These are phyloP conservation scores for Poteriospumella lacustris DNA, from an alignment of 108 stramenopile genomes.

Conservation along the genomic window DNA sequence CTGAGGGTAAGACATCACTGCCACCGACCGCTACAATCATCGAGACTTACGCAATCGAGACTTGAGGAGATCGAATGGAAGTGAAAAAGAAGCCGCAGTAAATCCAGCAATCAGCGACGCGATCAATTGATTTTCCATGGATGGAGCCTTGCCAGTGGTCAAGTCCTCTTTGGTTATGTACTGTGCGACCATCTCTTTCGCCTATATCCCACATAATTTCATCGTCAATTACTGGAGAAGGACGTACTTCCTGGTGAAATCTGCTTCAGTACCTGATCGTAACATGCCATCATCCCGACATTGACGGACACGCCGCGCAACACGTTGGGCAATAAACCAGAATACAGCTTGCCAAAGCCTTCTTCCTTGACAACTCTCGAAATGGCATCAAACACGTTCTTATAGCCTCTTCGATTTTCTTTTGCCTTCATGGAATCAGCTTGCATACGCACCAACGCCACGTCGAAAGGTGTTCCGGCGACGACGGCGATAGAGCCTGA, in stretches of 20 bases:
- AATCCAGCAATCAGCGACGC: conserved; percentile 67
- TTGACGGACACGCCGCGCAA: conserved; percentile 97
- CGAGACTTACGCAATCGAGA: conserved; percentile 69
- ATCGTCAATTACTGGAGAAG: neutral
- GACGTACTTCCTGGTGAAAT: neutral
- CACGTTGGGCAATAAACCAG: conserved; percentile 85
- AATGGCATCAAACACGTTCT: conserved; percentile 92
- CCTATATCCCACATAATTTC: neutral
- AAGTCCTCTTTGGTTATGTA: neutral
- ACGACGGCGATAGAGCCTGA: conserved; percentile 89
- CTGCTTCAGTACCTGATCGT: conserved; percentile 75
- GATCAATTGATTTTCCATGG: conserved; percentile 68
- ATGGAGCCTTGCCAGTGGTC: conserved; percentile 53
- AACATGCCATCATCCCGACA: conserved; percentile 97
- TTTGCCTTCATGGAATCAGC: conserved; percentile 84
- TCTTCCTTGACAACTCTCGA: conserved; percentile 79
- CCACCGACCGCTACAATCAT: no score
- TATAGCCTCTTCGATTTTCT: conserved; percentile 84
- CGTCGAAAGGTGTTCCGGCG: conserved; percentile 95
- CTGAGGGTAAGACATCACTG: no score
- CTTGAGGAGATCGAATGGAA: conserved; percentile 97
- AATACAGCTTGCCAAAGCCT: conserved; percentile 84
- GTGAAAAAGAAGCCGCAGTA: conserved; percentile 83
- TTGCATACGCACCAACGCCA: conserved; percentile 84
- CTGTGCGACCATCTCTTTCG: conserved; percentile 52